Evolutionary conservation across 139 green algal genomes (phyloP).

Genomic region (Nannochloris sp.): DNA sequence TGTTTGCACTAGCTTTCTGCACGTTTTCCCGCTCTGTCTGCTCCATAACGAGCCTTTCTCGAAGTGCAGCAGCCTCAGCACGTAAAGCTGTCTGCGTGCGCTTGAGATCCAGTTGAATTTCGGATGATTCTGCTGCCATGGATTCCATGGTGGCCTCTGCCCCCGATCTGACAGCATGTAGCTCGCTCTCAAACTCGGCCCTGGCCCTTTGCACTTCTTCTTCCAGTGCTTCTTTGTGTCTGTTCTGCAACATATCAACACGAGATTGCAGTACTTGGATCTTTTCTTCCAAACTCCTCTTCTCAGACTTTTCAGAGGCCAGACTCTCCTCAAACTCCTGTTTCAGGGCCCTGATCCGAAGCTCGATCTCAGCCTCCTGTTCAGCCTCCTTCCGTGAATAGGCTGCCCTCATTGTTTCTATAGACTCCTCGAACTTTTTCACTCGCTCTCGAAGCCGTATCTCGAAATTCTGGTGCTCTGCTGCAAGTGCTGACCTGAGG

Average conservation of each 20-base stretch:
- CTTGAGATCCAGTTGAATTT: constrained; percentile 8
- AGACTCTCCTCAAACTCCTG: no score
- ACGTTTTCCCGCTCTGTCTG: constrained; percentile 1
- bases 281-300: no score
- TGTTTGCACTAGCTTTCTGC: background rate
- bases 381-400: no score
- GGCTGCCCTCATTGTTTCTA: no score
- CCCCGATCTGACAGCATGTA: constrained; percentile 1
- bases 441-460: background rate
- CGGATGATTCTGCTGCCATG: constrained; percentile 4
- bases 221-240: background rate
- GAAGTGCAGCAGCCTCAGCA: background rate
- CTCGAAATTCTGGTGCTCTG: background rate
- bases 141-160: background rate
- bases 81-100: background rate
- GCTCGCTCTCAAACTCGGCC: background rate
- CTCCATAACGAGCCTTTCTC: constrained; percentile 2
- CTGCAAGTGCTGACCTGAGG: background rate
- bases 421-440: background rate
- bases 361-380: no score
- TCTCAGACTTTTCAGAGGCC: no score
- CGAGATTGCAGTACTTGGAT: no score
- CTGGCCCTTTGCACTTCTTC: background rate
- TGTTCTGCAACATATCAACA: background rate
- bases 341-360: no score